Percentiles rank a stretch among this genome's conserved stretches.
Evolutionary conservation across 31 red algal genomes (phyloP).

Genomic region (Porphyra umbilicalis): DNA sequence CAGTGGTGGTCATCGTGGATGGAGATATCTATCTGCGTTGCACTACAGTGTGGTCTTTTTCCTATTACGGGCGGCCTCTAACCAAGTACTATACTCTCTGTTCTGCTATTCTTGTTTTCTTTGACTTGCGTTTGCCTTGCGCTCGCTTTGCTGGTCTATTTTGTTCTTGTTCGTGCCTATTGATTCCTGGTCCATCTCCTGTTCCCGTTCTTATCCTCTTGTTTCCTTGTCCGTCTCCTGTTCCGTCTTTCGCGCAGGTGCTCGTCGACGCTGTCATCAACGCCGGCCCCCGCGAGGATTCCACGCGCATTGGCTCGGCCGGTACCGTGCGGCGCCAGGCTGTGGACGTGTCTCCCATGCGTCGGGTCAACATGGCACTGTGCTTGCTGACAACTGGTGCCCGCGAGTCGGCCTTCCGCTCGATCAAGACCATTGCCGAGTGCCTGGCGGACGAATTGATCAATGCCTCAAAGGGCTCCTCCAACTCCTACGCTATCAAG

Average conservation of each 20-base stretch:
- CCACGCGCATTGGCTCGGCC: conserved; percentile 93
- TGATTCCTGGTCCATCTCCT: neutral
- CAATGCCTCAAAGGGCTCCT: conserved; percentile 93
- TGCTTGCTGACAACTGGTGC: conserved; percentile 92
- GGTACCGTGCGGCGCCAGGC: conserved; percentile 97
- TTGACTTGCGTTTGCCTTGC: neutral
- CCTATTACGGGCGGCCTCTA: no score
- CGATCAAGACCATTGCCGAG: conserved; percentile 98
- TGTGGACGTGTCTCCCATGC: conserved; percentile 95
- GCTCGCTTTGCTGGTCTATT: no score
- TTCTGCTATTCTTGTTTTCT: no score
- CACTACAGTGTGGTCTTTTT: no score
- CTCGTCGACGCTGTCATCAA: conserved; percentile 95
- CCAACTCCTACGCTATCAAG: conserved; percentile 55
- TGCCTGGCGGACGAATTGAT: conserved; percentile 98
- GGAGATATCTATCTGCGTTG: no score
- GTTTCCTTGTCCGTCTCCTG: neutral
- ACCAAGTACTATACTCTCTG: no score
- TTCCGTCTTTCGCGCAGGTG: conserved; percentile 31
- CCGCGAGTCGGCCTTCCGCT: conserved; percentile 91
- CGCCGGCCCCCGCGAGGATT: conserved; percentile 93
- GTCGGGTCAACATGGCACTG: conserved; percentile 91
- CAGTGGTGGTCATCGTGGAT: no score
- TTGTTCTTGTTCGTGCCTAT: no score
- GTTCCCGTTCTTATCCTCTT: neutral